Base-by-base conservation (phyloP, 1,284 basidiomycete genomes). In the Inonotus obliquus region DNA sequence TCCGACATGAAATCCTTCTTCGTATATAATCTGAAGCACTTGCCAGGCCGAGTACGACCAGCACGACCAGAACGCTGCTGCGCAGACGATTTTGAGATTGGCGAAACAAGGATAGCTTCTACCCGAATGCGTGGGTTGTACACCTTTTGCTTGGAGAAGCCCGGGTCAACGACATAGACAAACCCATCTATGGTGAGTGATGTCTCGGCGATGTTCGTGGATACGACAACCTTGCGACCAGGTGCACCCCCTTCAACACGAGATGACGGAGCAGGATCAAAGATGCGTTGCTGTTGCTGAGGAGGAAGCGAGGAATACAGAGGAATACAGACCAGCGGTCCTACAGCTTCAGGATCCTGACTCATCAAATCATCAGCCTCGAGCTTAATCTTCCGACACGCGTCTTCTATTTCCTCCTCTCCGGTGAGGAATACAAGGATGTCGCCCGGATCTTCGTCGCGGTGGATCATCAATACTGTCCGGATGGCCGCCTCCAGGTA, bases 181-280 rank as follows among this genome's bases (percentile, higher is more conserved):
- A 99, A 98, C 25, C 96, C 97, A 69, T 98, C 96, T 64, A 99
- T 98, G 1, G 96, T 99, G 38, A 99, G 77, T 10, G 94, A 97
- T 0, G 97, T 99, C 76, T 99, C 96, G 6, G 97, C 97, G 65
- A 99, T 96, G 75, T 99, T 99, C 38, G 97, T 99, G 13, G 94
- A 94, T 0, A 99, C 79, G 54, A 99, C 92, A 35, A 98, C 86
- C 75, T 99, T 99, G 65, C 96, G 85, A 0, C 96, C 94, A 0
- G 91, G 87, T 0, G 93, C 89, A 1, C 93, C 90, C 61, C 81
- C 86, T 0, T 82, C 73, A 0, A 75, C 79, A 4, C 81, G 77
- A 0, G 91, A 74, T 1, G 79, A 69, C 0, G 96, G 95, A 2
- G 95, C 80, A 0, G 91, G 78, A 67, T 97, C 94, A 73, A 98